phyloP scores from a whole-genome alignment of 2,329 filamentous ascomycete species.

The Cytospora mali region DNA sequence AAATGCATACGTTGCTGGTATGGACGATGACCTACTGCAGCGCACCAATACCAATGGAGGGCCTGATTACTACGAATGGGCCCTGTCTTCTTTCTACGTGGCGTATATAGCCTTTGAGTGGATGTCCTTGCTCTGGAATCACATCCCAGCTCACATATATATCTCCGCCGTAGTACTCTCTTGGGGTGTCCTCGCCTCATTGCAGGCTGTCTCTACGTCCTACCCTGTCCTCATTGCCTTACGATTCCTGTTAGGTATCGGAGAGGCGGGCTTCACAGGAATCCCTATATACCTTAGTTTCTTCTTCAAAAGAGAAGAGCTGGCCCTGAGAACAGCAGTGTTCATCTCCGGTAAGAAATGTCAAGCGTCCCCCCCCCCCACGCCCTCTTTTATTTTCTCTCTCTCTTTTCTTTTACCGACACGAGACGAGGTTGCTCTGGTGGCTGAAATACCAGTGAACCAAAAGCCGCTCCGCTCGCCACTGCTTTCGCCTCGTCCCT shows the following conservation, averaged over 20 bases:
- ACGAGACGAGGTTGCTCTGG: neutral
- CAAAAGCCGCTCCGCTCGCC: constrained; percentile 72
- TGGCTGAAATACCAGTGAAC: constrained; percentile 32
- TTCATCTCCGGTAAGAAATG: constrained; percentile 69
- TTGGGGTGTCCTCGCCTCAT: constrained; percentile 78
- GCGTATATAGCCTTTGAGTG: constrained; percentile 67
- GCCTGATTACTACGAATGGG: constrained; percentile 60
- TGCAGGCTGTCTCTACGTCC: constrained; percentile 68
- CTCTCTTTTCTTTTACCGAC: no score
- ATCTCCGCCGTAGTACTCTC: constrained; percentile 66
- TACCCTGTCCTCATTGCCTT: constrained; percentile 62
- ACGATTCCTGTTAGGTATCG: constrained; percentile 61
- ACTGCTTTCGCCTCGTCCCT: constrained; percentile 80
- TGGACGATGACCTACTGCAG: constrained; percentile 58
- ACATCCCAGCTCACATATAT: constrained; percentile 63
- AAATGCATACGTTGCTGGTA: constrained; percentile 65
- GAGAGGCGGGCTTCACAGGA: constrained; percentile 67
- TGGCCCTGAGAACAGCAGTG: constrained; percentile 82
- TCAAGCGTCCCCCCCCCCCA: neutral
- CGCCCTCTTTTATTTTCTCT: no score
- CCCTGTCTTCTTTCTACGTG: constrained; percentile 63
- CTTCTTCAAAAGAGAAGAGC: constrained; percentile 68
- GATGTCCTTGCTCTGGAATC: constrained; percentile 64
- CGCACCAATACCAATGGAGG: constrained; percentile 41
- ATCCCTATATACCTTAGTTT: constrained; percentile 67